These are phyloP conservation scores for Camellia lanceoleosa DNA, from an alignment of 148 eudicot genomes.

Conservation along the genomic window DNA sequence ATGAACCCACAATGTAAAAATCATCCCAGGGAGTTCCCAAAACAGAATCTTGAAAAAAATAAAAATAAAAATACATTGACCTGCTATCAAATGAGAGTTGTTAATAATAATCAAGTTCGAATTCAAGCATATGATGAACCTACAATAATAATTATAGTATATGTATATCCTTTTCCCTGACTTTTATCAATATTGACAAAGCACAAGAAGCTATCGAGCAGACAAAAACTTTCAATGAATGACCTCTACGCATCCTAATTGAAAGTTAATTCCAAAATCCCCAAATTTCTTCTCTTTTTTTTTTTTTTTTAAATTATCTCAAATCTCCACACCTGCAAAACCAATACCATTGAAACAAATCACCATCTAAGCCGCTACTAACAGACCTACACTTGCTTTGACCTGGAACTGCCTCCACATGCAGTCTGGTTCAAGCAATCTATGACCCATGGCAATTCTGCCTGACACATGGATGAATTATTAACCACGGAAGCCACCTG, in stretches of 20 bases:
- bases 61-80: too few relatives aligned
- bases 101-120: too few relatives aligned
- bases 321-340: background rate
- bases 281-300: background rate
- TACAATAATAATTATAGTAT: background rate
- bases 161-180: too few relatives aligned
- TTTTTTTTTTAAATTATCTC: background rate
- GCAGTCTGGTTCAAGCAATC: constrained; percentile 7
- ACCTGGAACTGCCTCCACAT: background rate
- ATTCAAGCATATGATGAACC: too few relatives aligned
- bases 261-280: background rate
- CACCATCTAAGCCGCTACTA: background rate
- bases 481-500: constrained; percentile 1
- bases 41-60: too few relatives aligned
- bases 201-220: too few relatives aligned
- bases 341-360: background rate
- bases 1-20: too few relatives aligned
- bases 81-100: too few relatives aligned
- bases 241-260: background rate
- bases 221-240: too few relatives aligned
- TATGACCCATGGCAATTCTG: background rate
- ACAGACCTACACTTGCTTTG: background rate
- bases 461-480: constrained; percentile 6
- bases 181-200: too few relatives aligned
- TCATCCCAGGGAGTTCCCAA: too few relatives aligned